phyloP scores from a whole-genome alignment of 148 eudicot species.

The Rhododendron simsii region DNA sequence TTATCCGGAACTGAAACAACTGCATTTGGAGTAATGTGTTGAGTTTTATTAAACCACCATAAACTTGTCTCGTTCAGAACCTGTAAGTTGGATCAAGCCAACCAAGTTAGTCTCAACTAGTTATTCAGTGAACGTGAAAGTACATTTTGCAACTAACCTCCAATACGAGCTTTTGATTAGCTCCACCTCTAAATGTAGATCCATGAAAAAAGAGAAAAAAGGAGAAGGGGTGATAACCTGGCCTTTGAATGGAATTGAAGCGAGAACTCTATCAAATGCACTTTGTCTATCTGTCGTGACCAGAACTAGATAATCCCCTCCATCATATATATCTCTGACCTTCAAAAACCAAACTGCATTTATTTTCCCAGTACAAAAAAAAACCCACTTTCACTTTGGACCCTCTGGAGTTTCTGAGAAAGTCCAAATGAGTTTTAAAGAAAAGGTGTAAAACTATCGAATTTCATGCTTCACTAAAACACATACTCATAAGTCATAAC shows the following conservation, averaged over 20 bases:
- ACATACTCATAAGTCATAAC: not conserved
- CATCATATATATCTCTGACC: conserved; percentile 95
- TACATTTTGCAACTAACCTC: not conserved
- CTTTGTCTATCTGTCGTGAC: conserved; percentile 97
- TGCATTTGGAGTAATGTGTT: conserved; percentile 77
- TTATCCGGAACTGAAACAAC: conserved; percentile 71
- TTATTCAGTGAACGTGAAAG: not conserved
- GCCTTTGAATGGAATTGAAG: conserved; percentile 95
- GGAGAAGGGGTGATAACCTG: conserved; percentile 43
- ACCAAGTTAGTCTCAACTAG: not conserved
- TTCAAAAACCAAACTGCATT: conserved; percentile 28
- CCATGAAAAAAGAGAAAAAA: not conserved
- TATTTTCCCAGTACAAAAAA: not conserved
- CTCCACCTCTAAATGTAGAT: not conserved
- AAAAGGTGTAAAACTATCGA: not conserved
- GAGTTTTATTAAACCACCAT: conserved; percentile 95
- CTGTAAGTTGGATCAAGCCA: conserved; percentile 29
- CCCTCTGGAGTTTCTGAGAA: not conserved
- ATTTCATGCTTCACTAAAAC: not conserved
- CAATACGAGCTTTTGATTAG: not conserved
- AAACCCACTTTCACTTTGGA: not conserved
- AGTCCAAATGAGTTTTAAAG: not conserved
- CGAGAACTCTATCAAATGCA: conserved; percentile 89
- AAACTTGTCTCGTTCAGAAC: conserved; percentile 92
- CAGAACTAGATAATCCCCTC: conserved; percentile 77